phyloP scores from a whole-genome alignment of 768 basidiomycete genomes.

The Boletus insuetus region DNA sequence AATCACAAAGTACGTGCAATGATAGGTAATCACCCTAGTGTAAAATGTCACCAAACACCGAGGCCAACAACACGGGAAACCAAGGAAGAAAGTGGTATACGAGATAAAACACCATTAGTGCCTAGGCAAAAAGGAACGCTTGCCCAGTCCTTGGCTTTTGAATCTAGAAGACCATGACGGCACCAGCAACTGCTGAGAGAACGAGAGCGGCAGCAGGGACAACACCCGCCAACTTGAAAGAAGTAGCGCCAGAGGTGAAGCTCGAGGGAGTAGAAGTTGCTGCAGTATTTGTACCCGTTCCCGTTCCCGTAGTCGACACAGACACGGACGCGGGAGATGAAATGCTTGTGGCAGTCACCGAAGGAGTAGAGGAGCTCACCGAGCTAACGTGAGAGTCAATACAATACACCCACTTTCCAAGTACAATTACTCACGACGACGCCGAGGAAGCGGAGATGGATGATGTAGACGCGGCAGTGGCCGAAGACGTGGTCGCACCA shows the following conservation, averaged over 20 bases:
- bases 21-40: conserved; percentile 10
- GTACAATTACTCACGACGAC: conserved; percentile 12
- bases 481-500: conserved; percentile 5
- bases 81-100: conserved; percentile 16
- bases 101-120: background rate
- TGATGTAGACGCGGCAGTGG: conserved; percentile 13
- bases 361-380: background rate
- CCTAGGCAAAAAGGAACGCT: background rate
- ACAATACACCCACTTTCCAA: rapidly evolving
- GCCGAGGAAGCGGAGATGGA: background rate
- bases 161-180: conserved; percentile 43
- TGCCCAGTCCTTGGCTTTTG: background rate
- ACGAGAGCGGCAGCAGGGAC: conserved; percentile 36
- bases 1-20: conserved; percentile 6
- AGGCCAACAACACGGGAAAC: conserved; percentile 5
- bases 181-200: conserved; percentile 50
- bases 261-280: conserved; percentile 22
- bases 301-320: background rate
- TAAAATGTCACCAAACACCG: conserved; percentile 15
- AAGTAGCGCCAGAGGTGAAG: conserved; percentile 28
- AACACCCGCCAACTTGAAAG: conserved; percentile 32
- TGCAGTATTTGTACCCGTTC: conserved; percentile 1
- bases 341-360: conserved; percentile 9
- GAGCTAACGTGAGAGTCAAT: conserved; percentile 3
- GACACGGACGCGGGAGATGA: background rate